Base-by-base conservation (phyloP, 306 rosid species). In the Cucurbita moschata region DNA sequence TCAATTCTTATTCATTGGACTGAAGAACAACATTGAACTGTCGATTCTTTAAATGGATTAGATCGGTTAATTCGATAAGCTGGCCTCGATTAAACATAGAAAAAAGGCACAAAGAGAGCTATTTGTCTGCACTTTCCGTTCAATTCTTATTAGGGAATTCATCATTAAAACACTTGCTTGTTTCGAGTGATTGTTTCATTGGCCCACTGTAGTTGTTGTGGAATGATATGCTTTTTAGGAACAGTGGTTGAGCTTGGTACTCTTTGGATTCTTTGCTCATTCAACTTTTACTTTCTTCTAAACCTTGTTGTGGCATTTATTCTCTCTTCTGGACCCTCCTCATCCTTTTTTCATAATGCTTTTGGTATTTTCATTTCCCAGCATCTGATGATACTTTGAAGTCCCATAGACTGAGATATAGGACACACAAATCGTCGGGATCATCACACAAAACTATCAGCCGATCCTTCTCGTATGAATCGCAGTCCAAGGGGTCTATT, bases 331-430 rank as follows among this genome's bases (percentile, higher is more conserved):
- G 70, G 77, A 42, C 77, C 77, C 77, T 26, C 66, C n/a, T 39
- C 51, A 60, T 61, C 11, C 52, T 74, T 78, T 75, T 89, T 64
- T 80, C 42, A 85, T 81, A 67, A 76, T 83, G 81, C 74, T 52
- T 70, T 82, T 84, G 44, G 77, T 77, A 11, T 81, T 55, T 80
- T 71, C 73, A 78, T 81, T 82, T 40, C 21, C 71, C 87, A 94
- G 99, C 97, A 77, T 94, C 97, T n/a, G 96, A 94, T 86, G 96
- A 94, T 84, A 87, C 96, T 54, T 96, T 89, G 72, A 94, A 89
- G 87, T 89, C 91, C 80, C 95, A 89, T 73, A 91, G 91, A 83
- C 87, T 96, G 81, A 86, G 99, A 87, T 87, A 86, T 51, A 88
- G 99, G 84, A 85, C 85, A 79, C 96, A 94, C 65, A 91, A 96